Evolutionary conservation across 192 early-diverging fungal species (phyloP), one percentile per base, ranked within the genome.

Genomic region (Umbelopsis ramanniana): DNA sequence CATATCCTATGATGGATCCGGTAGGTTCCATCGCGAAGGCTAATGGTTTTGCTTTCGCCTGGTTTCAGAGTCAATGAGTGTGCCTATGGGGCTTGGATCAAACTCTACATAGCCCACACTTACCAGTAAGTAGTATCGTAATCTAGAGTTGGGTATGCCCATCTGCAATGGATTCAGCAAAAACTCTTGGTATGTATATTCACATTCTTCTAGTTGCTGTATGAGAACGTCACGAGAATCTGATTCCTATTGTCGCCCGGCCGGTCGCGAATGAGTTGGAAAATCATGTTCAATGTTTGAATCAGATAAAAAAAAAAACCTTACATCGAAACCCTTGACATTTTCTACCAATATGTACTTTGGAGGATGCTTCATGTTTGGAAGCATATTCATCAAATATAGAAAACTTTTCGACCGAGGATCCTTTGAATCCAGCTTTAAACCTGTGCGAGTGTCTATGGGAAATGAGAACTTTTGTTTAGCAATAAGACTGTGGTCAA

Each of bases 271-370:
- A 19, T 74, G 71, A 57, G 24, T 67, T 12, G 53, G 8, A 37
- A 4, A 9, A n/a, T 46, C 29, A 14, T 38, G 0, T 55, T 55
- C 4, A 50, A n/a, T 0, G 46, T 15, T 21, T 2, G 48, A 19
- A 50, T 50, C n/a, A 21, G 6, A n/a, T 43, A 1, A 19, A 63
- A 63, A 12, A 29, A 3, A 63, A 12, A 29, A 3, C 29, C 54
- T 38, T 78, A 85, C 85, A 68, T 94, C 93, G 67, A 95, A 93
- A 3, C 92, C 92, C 48, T 90, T 89, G 37, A 95, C 93, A 79
- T 95, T 93, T 75, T 95, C 93, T 23, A 95, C 79, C 22, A 95
- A 76, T 53, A 95, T 73, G 37, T 88, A 91, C 26, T 72, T 84
- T 1, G 92, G 93, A 40, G 78, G 79, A 40, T 83, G 67, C 6